phyloP scores from a whole-genome alignment of 2,329 filamentous ascomycete genomes.

The Apiospora pterosperma region DNA sequence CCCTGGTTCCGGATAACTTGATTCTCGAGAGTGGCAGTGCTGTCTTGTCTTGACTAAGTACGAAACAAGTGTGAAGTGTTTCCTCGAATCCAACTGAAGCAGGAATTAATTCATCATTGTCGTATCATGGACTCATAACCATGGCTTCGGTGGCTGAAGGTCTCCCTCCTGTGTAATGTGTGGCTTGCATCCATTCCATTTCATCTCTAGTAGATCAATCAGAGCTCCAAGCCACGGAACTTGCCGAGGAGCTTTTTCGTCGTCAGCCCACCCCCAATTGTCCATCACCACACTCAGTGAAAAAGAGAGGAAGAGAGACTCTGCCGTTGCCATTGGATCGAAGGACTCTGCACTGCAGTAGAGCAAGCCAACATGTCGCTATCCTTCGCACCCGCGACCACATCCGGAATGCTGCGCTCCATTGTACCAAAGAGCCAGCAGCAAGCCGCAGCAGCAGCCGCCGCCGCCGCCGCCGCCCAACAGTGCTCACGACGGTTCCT shows the following conservation, averaged over 20 bases:
- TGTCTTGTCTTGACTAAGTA: background rate
- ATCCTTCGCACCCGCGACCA: background rate
- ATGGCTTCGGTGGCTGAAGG: background rate
- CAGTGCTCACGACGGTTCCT: slow-evolving; percentile 17
- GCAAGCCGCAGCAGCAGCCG: background rate
- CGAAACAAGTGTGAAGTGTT: background rate
- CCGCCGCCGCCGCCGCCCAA: background rate
- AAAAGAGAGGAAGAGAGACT: too few relatives aligned
- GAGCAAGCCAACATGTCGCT: background rate
- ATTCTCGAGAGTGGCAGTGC: background rate
- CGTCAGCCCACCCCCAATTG: background rate
- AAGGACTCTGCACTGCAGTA: too few relatives aligned
- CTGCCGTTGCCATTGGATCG: background rate
- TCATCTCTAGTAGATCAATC: too few relatives aligned
- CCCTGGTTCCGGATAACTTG: too few relatives aligned
- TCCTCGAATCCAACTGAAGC: background rate
- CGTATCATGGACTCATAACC: background rate
- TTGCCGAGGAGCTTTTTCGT: slow-evolving; percentile 3
- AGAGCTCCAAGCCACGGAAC: too few relatives aligned
- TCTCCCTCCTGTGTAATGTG: background rate
- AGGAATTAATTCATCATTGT: background rate
- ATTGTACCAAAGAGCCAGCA: background rate
- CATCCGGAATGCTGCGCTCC: background rate
- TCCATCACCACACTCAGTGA: background rate
- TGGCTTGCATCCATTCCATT: background rate